Percentiles rank a stretch among this genome's conserved stretches.
Conservation (phyloP, 202 grass and related monocot genomes). For the Zoysia matrella region DNA sequence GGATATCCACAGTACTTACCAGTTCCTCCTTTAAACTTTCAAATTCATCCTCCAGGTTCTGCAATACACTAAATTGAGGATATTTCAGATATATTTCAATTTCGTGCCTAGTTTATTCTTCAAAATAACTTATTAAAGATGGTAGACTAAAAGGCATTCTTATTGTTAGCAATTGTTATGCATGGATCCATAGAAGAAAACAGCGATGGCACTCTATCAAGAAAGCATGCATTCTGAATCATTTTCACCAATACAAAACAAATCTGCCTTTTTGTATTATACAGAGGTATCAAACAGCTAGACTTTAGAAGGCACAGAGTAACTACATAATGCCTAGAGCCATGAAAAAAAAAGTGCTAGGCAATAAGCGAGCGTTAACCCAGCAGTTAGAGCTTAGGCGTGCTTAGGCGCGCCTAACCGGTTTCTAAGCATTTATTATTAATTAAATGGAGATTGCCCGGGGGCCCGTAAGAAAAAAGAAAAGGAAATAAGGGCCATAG, state of each 20-base stretch:
- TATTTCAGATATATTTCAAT: constrained; percentile 30
- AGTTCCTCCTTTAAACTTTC: constrained; percentile 72
- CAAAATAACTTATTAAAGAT: background rate
- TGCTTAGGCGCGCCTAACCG: background rate
- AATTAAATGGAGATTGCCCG: no score
- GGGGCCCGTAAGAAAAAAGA: no score
- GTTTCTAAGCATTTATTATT: no score
- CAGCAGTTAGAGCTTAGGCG: background rate
- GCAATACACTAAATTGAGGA: constrained; percentile 63
- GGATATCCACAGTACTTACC: constrained; percentile 52
- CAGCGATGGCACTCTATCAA: background rate
- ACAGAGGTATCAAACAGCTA: constrained; percentile 12
- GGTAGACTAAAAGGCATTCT: background rate
- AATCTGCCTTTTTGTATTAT: background rate
- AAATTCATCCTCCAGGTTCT: constrained; percentile 89
- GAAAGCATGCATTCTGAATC: background rate
- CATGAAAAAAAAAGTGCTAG: no score
- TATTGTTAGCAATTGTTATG: constrained; percentile 8
- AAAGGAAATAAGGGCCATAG: no score
- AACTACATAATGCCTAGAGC: background rate
- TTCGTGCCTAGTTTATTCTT: background rate
- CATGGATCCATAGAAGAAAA: background rate
- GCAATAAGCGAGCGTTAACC: background rate
- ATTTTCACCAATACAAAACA: background rate
- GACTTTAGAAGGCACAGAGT: constrained; percentile 3